These are phyloP conservation scores for Kodamaea hsintzibuensis DNA, from an alignment of 805 yeast species.

Conservation along the genomic window DNA sequence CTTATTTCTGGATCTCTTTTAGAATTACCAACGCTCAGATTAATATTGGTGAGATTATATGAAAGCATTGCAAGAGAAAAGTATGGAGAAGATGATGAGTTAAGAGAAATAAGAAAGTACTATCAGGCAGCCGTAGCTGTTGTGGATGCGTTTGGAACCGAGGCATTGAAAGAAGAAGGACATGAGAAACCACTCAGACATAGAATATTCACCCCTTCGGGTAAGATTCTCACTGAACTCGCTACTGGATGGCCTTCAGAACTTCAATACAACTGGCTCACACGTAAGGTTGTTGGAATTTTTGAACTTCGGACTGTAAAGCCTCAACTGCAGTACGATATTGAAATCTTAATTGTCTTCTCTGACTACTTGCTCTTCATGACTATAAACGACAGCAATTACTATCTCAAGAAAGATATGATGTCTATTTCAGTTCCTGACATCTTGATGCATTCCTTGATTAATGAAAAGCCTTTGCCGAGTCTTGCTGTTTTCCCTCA, in stretches of 20 bases:
- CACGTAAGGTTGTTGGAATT: constrained; percentile 81
- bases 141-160: constrained; percentile 79
- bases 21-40: constrained; percentile 69
- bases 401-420: constrained; percentile 25
- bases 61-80: constrained; percentile 33
- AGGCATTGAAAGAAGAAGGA: constrained; percentile 19
- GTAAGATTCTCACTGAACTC: constrained; percentile 79
- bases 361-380: constrained; percentile 77
- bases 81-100: constrained; percentile 23
- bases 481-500: constrained; percentile 54
- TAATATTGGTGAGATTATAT: constrained; percentile 64
- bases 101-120: constrained; percentile 35
- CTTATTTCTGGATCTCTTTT: constrained; percentile 63
- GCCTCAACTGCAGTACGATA: constrained; percentile 17
- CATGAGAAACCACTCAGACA: constrained; percentile 28
- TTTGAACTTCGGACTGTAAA: constrained; percentile 39
- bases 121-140: constrained; percentile 59
- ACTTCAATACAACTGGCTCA: constrained; percentile 85
- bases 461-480: constrained; percentile 77
- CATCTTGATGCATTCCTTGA: constrained; percentile 83
- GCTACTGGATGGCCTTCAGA: constrained; percentile 88
- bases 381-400: constrained; percentile 48
- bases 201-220: constrained; percentile 86
- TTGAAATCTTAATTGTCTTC: constrained; percentile 69
- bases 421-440: constrained; percentile 69